Conservation (phyloP, 1,284 basidiomycete genomes). For the Puccinia polysora region DNA sequence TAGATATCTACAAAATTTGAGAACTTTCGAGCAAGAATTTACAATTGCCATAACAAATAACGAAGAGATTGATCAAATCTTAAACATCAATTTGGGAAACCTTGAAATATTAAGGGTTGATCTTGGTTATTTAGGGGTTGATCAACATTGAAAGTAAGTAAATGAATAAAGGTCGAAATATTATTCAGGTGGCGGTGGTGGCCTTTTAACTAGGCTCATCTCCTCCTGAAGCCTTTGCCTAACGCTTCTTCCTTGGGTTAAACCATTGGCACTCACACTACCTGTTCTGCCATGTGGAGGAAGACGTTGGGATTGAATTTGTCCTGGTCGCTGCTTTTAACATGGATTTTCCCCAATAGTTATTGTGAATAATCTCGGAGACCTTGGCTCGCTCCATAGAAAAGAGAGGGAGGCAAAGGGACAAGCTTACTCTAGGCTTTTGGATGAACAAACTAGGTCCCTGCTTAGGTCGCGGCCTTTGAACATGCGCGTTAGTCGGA, state of each 20-base stretch:
- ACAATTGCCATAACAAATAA: no score
- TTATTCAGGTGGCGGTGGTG: not conserved
- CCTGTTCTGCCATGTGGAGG: not conserved
- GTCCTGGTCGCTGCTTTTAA: not conserved
- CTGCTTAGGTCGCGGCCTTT: not conserved
- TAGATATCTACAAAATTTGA: no score
- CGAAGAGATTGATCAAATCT: no score
- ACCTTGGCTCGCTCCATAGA: not conserved
- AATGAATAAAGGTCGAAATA: no score
- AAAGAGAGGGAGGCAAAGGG: not conserved
- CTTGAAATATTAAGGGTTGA: no score
- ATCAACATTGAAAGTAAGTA: no score
- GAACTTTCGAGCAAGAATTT: no score
- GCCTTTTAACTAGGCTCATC: not conserved
- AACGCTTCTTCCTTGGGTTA: slow-evolving; percentile 10
- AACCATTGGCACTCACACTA: not conserved
- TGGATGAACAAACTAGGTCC: slow-evolving; percentile 4
- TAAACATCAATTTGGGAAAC: no score
- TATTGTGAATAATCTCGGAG: not conserved
- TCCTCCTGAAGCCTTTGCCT: slow-evolving; percentile 24
- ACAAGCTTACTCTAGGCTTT: slow-evolving; percentile 12
- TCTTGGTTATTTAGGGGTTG: no score
- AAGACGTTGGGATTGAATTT: slow-evolving; percentile 15
- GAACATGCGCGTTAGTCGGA: not conserved
- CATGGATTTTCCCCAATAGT: not conserved